These are phyloP conservation scores for Kodamaea kaohsiungensis DNA, from an alignment of 805 yeast species.

Conservation along the genomic window DNA sequence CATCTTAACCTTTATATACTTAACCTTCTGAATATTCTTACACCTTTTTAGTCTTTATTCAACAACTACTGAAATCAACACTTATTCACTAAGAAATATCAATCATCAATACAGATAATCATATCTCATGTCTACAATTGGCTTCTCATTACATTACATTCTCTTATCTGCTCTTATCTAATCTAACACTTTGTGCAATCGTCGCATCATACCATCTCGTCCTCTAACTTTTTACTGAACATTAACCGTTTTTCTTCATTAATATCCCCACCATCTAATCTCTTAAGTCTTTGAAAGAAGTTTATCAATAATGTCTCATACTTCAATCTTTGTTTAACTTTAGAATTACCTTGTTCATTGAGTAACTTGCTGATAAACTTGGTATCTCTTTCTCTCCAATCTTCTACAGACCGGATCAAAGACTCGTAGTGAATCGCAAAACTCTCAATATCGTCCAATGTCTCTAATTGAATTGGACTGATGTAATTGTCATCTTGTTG, in stretches of 20 bases:
- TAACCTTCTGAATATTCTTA: too few relatives aligned
- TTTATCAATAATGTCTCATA: slow-evolving; percentile 38
- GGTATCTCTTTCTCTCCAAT: slow-evolving; percentile 43
- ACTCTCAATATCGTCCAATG: slow-evolving; percentile 53
- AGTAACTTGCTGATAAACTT: slow-evolving; percentile 27
- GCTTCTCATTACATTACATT: too few relatives aligned
- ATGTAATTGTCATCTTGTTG: slow-evolving; percentile 14
- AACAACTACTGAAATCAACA: too few relatives aligned
- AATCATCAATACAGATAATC: too few relatives aligned
- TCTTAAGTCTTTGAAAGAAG: slow-evolving; percentile 32
- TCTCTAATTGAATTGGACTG: slow-evolving; percentile 46
- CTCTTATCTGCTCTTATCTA: background rate
- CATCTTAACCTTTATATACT: background rate
- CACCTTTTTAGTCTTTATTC: too few relatives aligned
- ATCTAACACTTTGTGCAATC: background rate
- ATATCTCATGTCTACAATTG: too few relatives aligned
- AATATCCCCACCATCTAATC: slow-evolving; percentile 38
- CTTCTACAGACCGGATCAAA: slow-evolving; percentile 35
- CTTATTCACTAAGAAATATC: too few relatives aligned
- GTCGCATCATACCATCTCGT: background rate
- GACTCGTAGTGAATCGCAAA: slow-evolving; percentile 49
- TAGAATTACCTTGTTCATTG: slow-evolving; percentile 16
- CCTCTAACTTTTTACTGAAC: slow-evolving; percentile 10
- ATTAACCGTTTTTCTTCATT: slow-evolving; percentile 14
- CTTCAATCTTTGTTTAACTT: slow-evolving; percentile 26